These are phyloP conservation scores for Colletotrichum navitas DNA, from an alignment of 2,329 filamentous ascomycete genomes.

Conservation along the genomic window DNA sequence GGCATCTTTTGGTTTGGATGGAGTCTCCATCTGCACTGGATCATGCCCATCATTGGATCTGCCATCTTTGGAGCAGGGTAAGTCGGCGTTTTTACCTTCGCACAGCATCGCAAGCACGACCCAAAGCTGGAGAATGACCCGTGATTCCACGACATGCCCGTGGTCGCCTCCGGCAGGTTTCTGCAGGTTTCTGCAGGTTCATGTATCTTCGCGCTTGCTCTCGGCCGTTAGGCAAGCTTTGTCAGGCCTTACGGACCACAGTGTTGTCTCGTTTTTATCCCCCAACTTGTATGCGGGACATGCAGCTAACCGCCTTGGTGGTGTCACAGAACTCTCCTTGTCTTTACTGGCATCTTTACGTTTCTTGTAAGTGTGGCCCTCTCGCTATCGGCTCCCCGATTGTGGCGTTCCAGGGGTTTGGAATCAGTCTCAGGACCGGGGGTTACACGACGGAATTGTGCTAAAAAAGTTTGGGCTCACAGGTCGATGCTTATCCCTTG, in stretches of 20 bases:
- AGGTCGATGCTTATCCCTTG: constrained; percentile 81
- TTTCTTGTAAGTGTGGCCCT: constrained; percentile 75
- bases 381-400: constrained; percentile 12
- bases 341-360: constrained; percentile 88
- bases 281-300: constrained; percentile 42
- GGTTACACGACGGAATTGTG: constrained; percentile 28
- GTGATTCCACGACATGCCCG: constrained; percentile 32
- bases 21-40: constrained; percentile 87
- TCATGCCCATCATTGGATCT: constrained; percentile 80
- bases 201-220: constrained; percentile 24
- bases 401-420: constrained; percentile 40
- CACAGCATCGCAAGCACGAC: constrained; percentile 38
- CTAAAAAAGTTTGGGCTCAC: constrained; percentile 43
- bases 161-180: constrained; percentile 25
- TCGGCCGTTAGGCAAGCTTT: constrained; percentile 50
- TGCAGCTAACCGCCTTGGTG: constrained; percentile 50
- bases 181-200: constrained; percentile 32
- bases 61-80: constrained; percentile 78
- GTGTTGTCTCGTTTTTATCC: constrained; percentile 50
- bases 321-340: constrained; percentile 74
- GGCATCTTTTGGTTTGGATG: constrained; percentile 92
- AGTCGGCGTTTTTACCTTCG: constrained; percentile 51
- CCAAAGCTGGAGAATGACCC: constrained; percentile 39
- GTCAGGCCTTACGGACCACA: constrained; percentile 44
- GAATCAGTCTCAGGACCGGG: constrained; percentile 32